Percentiles rank a stretch among this genome's conserved stretches.
Conservation (phyloP, 768 basidiomycete genomes). For the Wakefieldia striispora region DNA sequence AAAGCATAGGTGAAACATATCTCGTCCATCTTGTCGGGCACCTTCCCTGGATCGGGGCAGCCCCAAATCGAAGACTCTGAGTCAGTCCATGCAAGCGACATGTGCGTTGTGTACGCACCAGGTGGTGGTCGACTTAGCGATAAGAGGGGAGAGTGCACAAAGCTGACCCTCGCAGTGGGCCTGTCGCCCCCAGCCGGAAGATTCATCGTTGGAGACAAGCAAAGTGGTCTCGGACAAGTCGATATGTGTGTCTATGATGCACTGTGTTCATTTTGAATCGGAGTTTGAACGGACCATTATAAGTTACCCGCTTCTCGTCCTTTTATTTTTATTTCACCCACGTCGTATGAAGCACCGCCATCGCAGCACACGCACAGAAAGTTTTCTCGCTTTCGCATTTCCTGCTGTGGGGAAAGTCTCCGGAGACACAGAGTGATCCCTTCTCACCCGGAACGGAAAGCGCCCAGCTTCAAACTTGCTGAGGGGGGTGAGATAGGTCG, state of each 20-base stretch:
- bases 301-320: constrained; percentile 24
- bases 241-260: too few species aligned
- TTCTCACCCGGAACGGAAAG: constrained; percentile 63
- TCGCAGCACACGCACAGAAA: constrained; percentile 81
- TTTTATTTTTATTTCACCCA: constrained; percentile 21
- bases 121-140: constrained; percentile 23
- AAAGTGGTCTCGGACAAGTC: too few species aligned
- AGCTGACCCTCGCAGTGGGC: constrained; percentile 14
- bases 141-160: constrained; percentile 25
- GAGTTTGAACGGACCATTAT: constrained; percentile 16
- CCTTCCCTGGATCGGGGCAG: constrained; percentile 39
- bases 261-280: constrained; percentile 16
- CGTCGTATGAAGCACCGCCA: constrained; percentile 79
- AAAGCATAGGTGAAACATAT: constrained; percentile 63
- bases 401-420: constrained; percentile 91
- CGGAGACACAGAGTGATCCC: constrained; percentile 75
- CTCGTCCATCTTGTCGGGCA: constrained; percentile 61
- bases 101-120: constrained; percentile 12
- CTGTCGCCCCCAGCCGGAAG: constrained; percentile 14
- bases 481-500: constrained; percentile 49
- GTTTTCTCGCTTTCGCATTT: constrained; percentile 41
- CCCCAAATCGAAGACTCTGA: neutral
- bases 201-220: constrained; percentile 14
- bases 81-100: neutral
- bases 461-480: constrained; percentile 71